Conservation (phyloP, 2,329 filamentous ascomycete genomes). For the Aureobasidium sp. region DNA sequence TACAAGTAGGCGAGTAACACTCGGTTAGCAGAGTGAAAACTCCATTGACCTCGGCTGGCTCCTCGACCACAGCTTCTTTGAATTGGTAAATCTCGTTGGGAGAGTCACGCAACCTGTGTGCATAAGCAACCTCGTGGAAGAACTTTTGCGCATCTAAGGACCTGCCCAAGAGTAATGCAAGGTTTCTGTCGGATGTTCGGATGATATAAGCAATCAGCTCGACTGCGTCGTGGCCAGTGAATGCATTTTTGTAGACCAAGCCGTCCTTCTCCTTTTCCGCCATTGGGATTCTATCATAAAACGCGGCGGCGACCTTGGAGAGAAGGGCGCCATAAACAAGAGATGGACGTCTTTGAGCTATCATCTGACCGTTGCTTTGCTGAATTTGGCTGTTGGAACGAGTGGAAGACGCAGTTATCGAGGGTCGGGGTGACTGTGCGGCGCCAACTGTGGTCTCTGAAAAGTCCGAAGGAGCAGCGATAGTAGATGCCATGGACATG, state of each 20-base stretch:
- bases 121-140: constrained; percentile 98
- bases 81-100: constrained; percentile 94
- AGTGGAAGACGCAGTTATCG: constrained; percentile 20
- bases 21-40: constrained; percentile 95
- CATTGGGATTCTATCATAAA: constrained; percentile 78
- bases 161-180: constrained; percentile 82
- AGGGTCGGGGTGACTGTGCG: constrained; percentile 24
- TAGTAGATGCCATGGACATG: constrained; percentile 89
- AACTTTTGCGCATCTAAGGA: constrained; percentile 96
- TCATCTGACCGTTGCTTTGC: constrained; percentile 36
- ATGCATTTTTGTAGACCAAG: constrained; percentile 92
- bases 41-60: constrained; percentile 79
- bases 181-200: constrained; percentile 89
- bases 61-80: constrained; percentile 83
- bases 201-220: constrained; percentile 96
- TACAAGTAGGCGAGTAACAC: constrained; percentile 97
- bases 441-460: constrained; percentile 18
- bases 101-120: constrained; percentile 91
- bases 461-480: constrained; percentile 49
- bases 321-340: constrained; percentile 90
- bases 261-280: constrained; percentile 94
- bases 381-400: constrained; percentile 35
- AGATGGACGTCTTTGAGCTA: constrained; percentile 62
- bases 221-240: constrained; percentile 91
- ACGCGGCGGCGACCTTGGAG: constrained; percentile 88